phyloP scores from a whole-genome alignment of 1,284 basidiomycete species.

The Hypsizygus ulmarius region DNA sequence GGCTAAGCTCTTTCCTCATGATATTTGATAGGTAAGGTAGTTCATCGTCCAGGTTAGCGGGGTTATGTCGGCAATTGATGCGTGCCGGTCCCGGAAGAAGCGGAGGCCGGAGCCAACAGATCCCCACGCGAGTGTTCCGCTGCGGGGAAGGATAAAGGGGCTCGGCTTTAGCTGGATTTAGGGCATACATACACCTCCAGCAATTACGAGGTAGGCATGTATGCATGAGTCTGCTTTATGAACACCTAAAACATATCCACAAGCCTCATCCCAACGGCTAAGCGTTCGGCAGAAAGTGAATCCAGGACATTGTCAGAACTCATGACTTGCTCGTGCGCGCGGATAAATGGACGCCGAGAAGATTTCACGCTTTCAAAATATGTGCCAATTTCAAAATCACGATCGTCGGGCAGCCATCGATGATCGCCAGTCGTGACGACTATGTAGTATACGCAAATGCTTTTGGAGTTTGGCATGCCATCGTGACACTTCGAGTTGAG shows the following conservation, averaged over 20 bases:
- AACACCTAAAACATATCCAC: background rate
- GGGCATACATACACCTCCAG: no score
- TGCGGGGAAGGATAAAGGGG: background rate
- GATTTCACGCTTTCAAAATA: background rate
- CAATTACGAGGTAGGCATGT: no score
- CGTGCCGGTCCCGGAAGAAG: conserved; percentile 6
- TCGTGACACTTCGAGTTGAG: no score
- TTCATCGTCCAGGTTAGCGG: background rate
- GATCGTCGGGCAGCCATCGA: no score
- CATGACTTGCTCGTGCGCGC: no score
- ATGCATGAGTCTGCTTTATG: background rate
- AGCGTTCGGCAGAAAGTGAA: no score
- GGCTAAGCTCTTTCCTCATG: conserved; percentile 12
- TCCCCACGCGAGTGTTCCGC: background rate
- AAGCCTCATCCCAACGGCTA: background rate
- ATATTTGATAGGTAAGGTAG: conserved; percentile 5
- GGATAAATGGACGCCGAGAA: no score
- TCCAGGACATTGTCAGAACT: no score
- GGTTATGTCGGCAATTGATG: conserved; percentile 8
- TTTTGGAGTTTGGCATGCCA: no score
- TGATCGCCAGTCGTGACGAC: no score
- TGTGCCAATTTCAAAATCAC: no score
- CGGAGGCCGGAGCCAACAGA: background rate
- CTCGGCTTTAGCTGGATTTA: background rate
- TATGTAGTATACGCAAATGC: no score